Base-by-base conservation (phyloP, 176 grass and related monocot genomes). In the Miscanthus lutarioriparius region DNA sequence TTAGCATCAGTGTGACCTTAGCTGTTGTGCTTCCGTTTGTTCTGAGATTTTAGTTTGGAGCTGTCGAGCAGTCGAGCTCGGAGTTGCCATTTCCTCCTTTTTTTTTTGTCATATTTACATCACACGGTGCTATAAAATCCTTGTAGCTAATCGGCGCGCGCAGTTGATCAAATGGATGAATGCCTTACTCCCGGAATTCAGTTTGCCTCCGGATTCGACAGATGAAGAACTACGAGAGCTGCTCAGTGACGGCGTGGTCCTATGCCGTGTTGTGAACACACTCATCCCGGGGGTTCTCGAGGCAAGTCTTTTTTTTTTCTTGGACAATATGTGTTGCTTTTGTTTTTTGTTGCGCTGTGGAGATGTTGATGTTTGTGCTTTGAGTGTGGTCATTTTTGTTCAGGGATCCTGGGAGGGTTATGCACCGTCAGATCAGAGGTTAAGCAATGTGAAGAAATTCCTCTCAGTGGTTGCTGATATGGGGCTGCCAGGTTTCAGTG, bases 131-230 rank as follows among this genome's bases (percentile, higher is more conserved):
- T 74, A 26, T 53, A 32, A 74, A 78, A 47, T 83, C 1, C 22
- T 76, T 87, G 74, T 48, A 98, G 95, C 76, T 10, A 83, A 90
- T 80, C 85, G 87, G 30, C 83, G 87, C 32, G 85, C 68, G 0
- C 91, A 95, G 68, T 71, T 93, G 75, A 77, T 93, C 8, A 74
- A 87, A 44, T 98, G 95, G 95, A 72, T 98, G 64, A 87, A 88
- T 58, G 67, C 75, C 30, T 81, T 98, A 39, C 72, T 93, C 64
- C 95, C 95, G 73, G 87, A 88, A 73, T 80, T 90, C 16, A 33
- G 77, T 58, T 28, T 95, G 37, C 85, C 85, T 16, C 36, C 39
- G 10, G 85, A 95, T 85, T 82, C 95, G 2, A 88, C 92, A 0
- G 89, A 93, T 25, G 92, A 93, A 15, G 95, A 95, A 80, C 83